Conservation (phyloP, 208 protist species). For the Histomonas meleagridis region DNA sequence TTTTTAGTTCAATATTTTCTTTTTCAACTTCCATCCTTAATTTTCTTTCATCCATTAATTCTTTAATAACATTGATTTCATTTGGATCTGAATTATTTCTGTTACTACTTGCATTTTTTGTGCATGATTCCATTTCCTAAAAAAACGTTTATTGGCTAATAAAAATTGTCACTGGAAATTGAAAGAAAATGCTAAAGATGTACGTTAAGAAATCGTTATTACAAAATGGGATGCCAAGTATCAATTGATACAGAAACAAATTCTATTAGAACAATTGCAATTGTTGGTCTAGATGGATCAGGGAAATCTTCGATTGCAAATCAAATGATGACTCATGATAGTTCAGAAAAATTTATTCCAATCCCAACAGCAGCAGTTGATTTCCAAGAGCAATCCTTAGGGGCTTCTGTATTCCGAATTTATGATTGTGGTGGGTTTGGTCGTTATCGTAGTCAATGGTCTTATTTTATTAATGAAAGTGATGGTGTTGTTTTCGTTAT, state of each 20-base stretch:
- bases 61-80: too few relatives aligned
- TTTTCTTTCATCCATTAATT: too few relatives aligned
- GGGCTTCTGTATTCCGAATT: background rate
- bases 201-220: too few relatives aligned
- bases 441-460: background rate
- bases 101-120: too few relatives aligned
- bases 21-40: too few relatives aligned
- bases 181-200: too few relatives aligned
- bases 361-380: background rate
- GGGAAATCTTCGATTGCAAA: background rate
- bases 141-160: too few relatives aligned
- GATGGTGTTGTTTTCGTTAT: constrained; percentile 33
- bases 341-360: background rate
- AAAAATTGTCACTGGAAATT: too few relatives aligned
- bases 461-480: background rate
- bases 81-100: too few relatives aligned
- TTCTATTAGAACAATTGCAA: background rate
- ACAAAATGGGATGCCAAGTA: background rate
- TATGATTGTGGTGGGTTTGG: background rate
- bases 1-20: too few relatives aligned
- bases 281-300: background rate
- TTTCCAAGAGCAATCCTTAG: background rate
- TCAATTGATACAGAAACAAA: background rate
- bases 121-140: too few relatives aligned
- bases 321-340: background rate